Conservation (phyloP, 164 flowering plant genomes). For the Berberis thunbergii region DNA sequence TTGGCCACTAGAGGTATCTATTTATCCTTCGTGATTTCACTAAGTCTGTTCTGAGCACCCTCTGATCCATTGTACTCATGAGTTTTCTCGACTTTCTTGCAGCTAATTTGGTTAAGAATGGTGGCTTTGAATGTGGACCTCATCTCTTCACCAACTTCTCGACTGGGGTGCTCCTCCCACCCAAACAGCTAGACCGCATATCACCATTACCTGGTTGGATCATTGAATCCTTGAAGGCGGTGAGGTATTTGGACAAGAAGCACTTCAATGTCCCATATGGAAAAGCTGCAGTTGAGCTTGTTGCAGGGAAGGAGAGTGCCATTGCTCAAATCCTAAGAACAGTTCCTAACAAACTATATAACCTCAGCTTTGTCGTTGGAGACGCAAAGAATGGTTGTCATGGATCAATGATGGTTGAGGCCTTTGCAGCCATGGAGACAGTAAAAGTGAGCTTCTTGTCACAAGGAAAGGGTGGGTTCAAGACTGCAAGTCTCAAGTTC, state of each 20-base stretch:
- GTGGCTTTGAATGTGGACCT: slow-evolving; percentile 67
- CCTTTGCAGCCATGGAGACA: slow-evolving; percentile 42
- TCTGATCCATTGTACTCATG: background rate
- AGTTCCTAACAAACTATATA: slow-evolving; percentile 33
- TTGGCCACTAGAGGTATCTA: slow-evolving; percentile 7
- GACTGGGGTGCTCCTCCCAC: slow-evolving; percentile 60
- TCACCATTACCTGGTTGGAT: slow-evolving; percentile 75
- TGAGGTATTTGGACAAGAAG: slow-evolving; percentile 53
- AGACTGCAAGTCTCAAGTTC: slow-evolving; percentile 40
- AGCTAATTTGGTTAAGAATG: slow-evolving; percentile 59
- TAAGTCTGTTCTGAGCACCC: background rate
- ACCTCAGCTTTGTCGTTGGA: slow-evolving; percentile 45
- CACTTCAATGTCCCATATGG: slow-evolving; percentile 57
- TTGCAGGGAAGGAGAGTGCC: slow-evolving; percentile 73
- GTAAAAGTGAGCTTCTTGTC: slow-evolving; percentile 49
- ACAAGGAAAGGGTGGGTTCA: slow-evolving; percentile 52
- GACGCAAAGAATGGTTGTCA: slow-evolving; percentile 65
- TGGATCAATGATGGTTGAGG: slow-evolving; percentile 72
- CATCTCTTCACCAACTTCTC: slow-evolving; percentile 47
- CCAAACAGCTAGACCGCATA: slow-evolving; percentile 58
- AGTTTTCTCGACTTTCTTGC: slow-evolving; percentile 7
- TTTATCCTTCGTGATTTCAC: background rate
- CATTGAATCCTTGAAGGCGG: slow-evolving; percentile 65
- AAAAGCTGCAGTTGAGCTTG: slow-evolving; percentile 51
- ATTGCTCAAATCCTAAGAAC: slow-evolving; percentile 53